A percentile compares a stretch with the other conserved stretches of the same genome.
Evolutionary conservation across 2,329 filamentous ascomycete species (phyloP).

Genomic region (Cordyceps fumosorosea): DNA sequence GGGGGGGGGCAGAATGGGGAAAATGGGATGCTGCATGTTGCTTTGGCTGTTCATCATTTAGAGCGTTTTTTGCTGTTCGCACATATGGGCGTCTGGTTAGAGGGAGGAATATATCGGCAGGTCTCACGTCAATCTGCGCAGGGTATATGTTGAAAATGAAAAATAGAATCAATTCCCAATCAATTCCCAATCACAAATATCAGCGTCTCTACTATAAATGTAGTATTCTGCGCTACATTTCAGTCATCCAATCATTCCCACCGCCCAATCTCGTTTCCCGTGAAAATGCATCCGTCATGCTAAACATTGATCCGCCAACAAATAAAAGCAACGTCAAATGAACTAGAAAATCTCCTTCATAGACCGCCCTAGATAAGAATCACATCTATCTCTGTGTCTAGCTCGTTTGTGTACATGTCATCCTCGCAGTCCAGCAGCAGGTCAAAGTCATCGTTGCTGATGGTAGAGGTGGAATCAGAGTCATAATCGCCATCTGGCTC

Average conservation of each 20-base stretch:
- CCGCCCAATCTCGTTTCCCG: not conserved
- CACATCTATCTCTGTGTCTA: not conserved
- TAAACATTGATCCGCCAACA: not conserved
- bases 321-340: not conserved
- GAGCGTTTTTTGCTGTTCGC: not conserved
- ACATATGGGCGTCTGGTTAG: not conserved
- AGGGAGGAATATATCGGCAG: not conserved
- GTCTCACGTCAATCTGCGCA: not conserved
- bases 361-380: not conserved
- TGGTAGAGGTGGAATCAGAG: constrained; percentile 3
- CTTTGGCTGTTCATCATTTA: not conserved
- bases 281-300: not conserved
- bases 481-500: constrained; percentile 14
- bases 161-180: too few relatives aligned
- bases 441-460: constrained; percentile 7
- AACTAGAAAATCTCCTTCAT: not conserved
- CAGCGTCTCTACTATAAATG: too few relatives aligned
- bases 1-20: not conserved
- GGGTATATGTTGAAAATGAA: not conserved
- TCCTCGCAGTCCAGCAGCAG: not conserved
- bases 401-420: not conserved
- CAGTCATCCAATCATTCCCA: too few relatives aligned
- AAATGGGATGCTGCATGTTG: too few relatives aligned
- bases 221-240: too few relatives aligned
- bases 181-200: too few relatives aligned